Percentiles rank a stretch among this genome's conserved stretches.
These are phyloP conservation scores for Arxiozyma slooffiae DNA, from an alignment of 1,139 yeast genomes.

Conservation along the genomic window DNA sequence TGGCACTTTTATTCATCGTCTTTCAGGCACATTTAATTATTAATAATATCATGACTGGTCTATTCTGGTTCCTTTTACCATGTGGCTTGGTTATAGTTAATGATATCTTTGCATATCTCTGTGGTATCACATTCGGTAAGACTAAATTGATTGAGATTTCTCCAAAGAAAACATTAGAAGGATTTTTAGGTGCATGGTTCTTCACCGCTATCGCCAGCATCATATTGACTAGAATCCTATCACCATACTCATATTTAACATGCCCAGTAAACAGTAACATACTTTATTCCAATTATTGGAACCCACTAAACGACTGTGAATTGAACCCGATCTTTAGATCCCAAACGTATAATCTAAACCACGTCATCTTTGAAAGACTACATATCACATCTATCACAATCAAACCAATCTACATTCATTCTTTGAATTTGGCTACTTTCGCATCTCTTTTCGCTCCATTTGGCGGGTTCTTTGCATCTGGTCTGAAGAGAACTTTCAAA, in stretches of 20 bases:
- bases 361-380: slow-evolving; percentile 44
- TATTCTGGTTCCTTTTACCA: slow-evolving; percentile 91
- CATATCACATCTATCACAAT: slow-evolving; percentile 45
- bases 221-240: slow-evolving; percentile 51
- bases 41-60: slow-evolving; percentile 78
- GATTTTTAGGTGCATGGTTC: slow-evolving; percentile 95
- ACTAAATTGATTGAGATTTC: slow-evolving; percentile 89
- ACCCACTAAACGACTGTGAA: slow-evolving; percentile 56
- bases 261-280: slow-evolving; percentile 64
- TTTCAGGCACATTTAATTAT: slow-evolving; percentile 91
- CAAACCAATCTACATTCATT: slow-evolving; percentile 85
- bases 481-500: slow-evolving; percentile 92
- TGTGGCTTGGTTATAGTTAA: slow-evolving; percentile 85
- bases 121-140: slow-evolving; percentile 93
- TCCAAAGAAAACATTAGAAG: slow-evolving; percentile 96
- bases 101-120: slow-evolving; percentile 91
- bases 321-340: slow-evolving; percentile 81
- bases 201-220: slow-evolving; percentile 76
- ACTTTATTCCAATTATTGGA: slow-evolving; percentile 46
- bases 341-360: slow-evolving; percentile 68
- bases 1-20: slow-evolving; percentile 83
- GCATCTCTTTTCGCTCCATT: slow-evolving; percentile 97
- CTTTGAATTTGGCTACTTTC: slow-evolving; percentile 77
- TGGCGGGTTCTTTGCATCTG: slow-evolving; percentile 97
- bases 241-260: slow-evolving; percentile 63